These are phyloP conservation scores for Oryza officinalis DNA, from an alignment of 176 grass and related monocot species.

Conservation along the genomic window DNA sequence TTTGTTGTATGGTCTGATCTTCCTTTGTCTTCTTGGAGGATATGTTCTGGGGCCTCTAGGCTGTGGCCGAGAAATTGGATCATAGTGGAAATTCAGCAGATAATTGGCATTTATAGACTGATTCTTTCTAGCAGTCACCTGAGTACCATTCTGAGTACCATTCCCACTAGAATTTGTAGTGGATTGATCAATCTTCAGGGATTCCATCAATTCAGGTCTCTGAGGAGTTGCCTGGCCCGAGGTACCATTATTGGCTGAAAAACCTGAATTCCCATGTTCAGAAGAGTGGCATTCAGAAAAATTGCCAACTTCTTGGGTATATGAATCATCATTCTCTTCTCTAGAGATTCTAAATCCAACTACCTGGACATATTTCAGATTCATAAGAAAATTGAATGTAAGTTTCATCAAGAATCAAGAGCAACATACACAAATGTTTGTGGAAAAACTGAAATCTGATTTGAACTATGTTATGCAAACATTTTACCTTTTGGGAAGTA, in stretches of 20 bases:
- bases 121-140: conserved; percentile 66
- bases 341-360: conserved; percentile 61
- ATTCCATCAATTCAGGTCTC: conserved; percentile 37
- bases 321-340: conserved; percentile 54
- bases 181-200: conserved; percentile 30
- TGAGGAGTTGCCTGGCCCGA: conserved; percentile 13
- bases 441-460: conserved; percentile 21
- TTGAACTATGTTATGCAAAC: not conserved
- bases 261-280: conserved; percentile 31
- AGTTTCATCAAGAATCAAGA: not conserved
- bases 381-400: conserved; percentile 11
- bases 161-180: conserved; percentile 45
- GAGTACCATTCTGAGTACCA: conserved; percentile 58
- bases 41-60: conserved; percentile 54
- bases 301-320: conserved; percentile 42
- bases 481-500: conserved; percentile 65
- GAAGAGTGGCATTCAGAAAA: conserved; percentile 49
- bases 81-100: conserved; percentile 93
- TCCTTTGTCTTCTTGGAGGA: conserved; percentile 81
- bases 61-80: conserved; percentile 83
- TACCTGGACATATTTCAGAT: conserved; percentile 63
- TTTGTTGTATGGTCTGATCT: conserved; percentile 96
- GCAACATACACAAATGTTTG: not conserved
- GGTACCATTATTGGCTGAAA: conserved; percentile 19
- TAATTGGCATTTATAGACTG: conserved; percentile 87